phyloP scores from a whole-genome alignment of 2,329 filamentous ascomycete species.

The Beauveria bassiana region DNA sequence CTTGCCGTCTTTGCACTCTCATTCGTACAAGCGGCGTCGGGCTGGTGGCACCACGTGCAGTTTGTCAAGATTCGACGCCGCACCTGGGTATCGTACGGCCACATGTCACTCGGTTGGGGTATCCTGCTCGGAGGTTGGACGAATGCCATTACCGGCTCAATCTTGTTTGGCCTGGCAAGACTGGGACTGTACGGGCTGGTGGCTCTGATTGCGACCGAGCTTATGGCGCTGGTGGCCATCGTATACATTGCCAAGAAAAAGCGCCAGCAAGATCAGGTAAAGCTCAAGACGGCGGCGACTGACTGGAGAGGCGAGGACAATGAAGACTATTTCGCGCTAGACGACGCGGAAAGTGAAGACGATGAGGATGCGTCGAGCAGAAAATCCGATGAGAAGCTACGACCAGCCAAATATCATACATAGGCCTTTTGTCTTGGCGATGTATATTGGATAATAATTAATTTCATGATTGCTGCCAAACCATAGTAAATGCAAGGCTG shows the following conservation, averaged over 20 bases:
- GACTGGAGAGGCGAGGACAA: constrained; percentile 7
- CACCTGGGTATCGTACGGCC: constrained; percentile 11
- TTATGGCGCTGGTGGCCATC: not conserved
- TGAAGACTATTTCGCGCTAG: constrained; percentile 11
- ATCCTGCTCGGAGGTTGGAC: constrained; percentile 10
- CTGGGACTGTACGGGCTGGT: not conserved
- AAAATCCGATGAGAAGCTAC: constrained; percentile 6
- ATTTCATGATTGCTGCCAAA: not conserved
- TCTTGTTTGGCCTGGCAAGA: constrained; percentile 3
- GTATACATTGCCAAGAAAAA: constrained; percentile 6
- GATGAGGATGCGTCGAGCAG: constrained; percentile 4
- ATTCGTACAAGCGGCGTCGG: not conserved
- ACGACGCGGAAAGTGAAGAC: constrained; percentile 1
- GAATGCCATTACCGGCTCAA: constrained; percentile 2
- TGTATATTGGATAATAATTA: not conserved
- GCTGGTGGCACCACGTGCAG: constrained; percentile 12
- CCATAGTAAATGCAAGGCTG: not conserved
- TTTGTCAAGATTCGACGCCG: constrained; percentile 9
- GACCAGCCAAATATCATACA: constrained; percentile 7
- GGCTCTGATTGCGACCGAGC: not conserved
- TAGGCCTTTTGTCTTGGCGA: not conserved
- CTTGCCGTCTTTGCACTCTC: not conserved
- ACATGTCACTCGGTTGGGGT: constrained; percentile 11
- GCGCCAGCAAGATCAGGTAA: not conserved
- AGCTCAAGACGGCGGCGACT: not conserved